Evolutionary conservation across 2,329 filamentous ascomycete genomes (phyloP), one percentile per base, ranked within the genome.

Genomic region (Neopestalotiopsis clavispora): DNA sequence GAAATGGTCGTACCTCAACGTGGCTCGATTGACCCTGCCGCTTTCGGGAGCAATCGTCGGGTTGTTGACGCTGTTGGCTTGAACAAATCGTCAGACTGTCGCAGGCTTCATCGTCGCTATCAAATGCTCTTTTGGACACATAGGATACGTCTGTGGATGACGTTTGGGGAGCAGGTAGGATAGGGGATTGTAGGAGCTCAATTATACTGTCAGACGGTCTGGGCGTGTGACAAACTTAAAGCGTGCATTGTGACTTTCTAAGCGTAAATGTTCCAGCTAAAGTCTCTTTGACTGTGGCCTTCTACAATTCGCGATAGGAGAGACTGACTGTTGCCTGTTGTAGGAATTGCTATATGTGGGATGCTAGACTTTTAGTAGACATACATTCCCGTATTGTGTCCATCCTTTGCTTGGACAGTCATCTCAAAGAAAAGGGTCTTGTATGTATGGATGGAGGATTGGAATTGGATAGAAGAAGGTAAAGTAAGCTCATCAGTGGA

Each of bases 21-120:
- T 73, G 60, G 69, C 71, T 34, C 70, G 77, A 64, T 71, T 72
- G 14, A 49, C 73, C 23, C 69, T 76, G 57, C 74, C 75, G 67
- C 67, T 78, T 60, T 65, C 75, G 28, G 78, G 78, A 30, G 75
- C 77, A n/a, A 71, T 70, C 57, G 68, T 78, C 65, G 77, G 74
- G 9, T 65, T 79, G 67, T 78, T 74, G 72, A 75, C 75, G 66
- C 69, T 79, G 57, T 38, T 71, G n/a, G 66, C 45, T 60, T 71
- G 69, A 67, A 52, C 17, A 1, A 20, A 52, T 52, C 45, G n/a
- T n/a, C 45, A 52, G 45, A 52, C 7, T 52, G 45, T 52, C 45
- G 45, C 45, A 52, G 45, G 20, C n/a, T 6, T 52, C 45, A 52
- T 10, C 9, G 17, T 52, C 9, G n/a, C 10, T 2, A 20, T 20